Evolutionary conservation across 768 basidiomycete species (phyloP).

Genomic region (Boletus rex-veris): DNA sequence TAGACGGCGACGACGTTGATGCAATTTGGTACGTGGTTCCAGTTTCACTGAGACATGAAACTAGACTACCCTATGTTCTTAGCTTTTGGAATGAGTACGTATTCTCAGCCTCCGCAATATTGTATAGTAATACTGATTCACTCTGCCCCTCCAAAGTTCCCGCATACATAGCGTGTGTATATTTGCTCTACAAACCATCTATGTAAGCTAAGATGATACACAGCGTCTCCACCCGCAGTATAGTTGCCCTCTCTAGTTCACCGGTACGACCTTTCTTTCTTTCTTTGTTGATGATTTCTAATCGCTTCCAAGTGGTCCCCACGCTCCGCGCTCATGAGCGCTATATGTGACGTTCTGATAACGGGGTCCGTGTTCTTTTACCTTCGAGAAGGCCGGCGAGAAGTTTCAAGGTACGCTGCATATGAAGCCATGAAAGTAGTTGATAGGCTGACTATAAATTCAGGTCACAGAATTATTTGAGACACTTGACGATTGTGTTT

Average conservation of each 20-base stretch:
- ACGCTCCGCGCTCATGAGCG: slow-evolving; percentile 27
- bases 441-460: not conserved
- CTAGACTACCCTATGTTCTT: not conserved
- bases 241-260: not conserved
- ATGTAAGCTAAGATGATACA: not conserved
- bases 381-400: slow-evolving; percentile 13
- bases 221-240: not conserved
- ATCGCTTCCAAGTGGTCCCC: slow-evolving; percentile 11
- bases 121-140: not conserved
- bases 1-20: not conserved
- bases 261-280: not conserved
- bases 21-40: slow-evolving; percentile 2
- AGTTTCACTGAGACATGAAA: not conserved
- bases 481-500: slow-evolving; percentile 13
- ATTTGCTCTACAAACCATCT: too few species aligned
- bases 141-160: not conserved
- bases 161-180: not conserved
- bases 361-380: slow-evolving; percentile 22
- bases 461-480: slow-evolving; percentile 7
- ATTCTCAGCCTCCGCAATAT: too few species aligned
- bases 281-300: not conserved
- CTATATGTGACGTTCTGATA: slow-evolving; percentile 13
- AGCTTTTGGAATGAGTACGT: slow-evolving; percentile 10
- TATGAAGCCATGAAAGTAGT: too few species aligned
- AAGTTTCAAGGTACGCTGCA: slow-evolving; percentile 2